A percentile compares a stretch with the other conserved stretches of the same genome.
Evolutionary conservation across 225 moss, liverwort and hornwort genomes (phyloP).

Genomic region (Neckera pumila): DNA sequence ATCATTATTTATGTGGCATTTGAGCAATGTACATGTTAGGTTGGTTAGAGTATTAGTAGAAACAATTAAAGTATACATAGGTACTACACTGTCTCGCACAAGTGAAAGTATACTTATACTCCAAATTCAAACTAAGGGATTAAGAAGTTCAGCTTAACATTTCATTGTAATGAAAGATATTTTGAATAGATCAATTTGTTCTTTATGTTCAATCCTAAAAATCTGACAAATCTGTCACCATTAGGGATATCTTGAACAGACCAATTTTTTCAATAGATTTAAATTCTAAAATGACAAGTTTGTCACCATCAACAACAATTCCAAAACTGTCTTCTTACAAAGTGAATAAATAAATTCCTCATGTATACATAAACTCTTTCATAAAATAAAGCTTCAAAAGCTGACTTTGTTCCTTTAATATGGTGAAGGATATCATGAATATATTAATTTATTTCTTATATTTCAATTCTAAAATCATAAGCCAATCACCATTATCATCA

Average conservation of each 20-base stretch:
- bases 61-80: not conserved
- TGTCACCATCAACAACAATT: not conserved
- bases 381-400: not conserved
- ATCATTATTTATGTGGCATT: not conserved
- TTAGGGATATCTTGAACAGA: no score
- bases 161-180: not conserved
- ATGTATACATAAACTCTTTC: not conserved
- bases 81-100: accelerated
- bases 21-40: not conserved
- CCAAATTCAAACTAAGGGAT: not conserved
- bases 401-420: not conserved
- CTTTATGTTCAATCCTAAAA: no score
- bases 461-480: not conserved
- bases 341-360: no score
- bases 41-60: not conserved
- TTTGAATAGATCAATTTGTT: not conserved
- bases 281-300: no score
- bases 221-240: not conserved
- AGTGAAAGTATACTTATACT: not conserved
- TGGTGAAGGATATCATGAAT: not conserved
- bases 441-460: not conserved
- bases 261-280: no score
- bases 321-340: no score
- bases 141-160: accelerated
- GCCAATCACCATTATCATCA: accelerated